These are phyloP conservation scores for Acanthamoeba culbertsoni DNA, from an alignment of 208 protist genomes.

Conservation along the genomic window DNA sequence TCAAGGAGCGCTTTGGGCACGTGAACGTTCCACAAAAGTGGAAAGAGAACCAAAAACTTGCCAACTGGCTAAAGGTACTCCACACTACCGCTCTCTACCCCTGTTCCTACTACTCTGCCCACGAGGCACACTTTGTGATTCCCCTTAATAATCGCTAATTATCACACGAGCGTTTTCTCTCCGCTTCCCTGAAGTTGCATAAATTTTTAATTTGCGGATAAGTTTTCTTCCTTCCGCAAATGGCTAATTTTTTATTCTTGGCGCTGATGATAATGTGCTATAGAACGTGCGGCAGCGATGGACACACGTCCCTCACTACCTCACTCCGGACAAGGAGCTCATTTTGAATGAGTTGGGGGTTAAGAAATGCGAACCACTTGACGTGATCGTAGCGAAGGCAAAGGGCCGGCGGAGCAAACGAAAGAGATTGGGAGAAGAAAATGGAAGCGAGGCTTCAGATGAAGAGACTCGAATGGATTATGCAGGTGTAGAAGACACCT, in stretches of 20 bases:
- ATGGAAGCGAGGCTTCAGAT: not conserved
- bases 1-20: conserved; percentile 35
- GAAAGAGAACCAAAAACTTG: conserved; percentile 27
- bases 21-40: conserved; percentile 55
- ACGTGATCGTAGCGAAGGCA: not conserved
- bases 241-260: not conserved
- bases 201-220: too few relatives aligned
- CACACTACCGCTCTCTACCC: not conserved
- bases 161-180: too few relatives aligned
- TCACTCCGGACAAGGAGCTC: not conserved
- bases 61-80: conserved; percentile 47
- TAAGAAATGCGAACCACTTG: conserved; percentile 4
- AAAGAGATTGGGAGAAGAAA: not conserved
- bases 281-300: conserved; percentile 14
- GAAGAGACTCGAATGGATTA: not conserved
- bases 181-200: too few relatives aligned
- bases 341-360: not conserved
- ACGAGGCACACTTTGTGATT: not conserved
- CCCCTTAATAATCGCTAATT: too few relatives aligned
- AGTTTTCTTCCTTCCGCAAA: too few relatives aligned
- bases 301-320: not conserved
- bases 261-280: not conserved
- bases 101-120: not conserved
- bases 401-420: not conserved
- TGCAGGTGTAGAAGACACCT: not conserved